Evolutionary conservation across 2,329 filamentous ascomycete species (phyloP).

Genomic region (Aureobasidium sp.): DNA sequence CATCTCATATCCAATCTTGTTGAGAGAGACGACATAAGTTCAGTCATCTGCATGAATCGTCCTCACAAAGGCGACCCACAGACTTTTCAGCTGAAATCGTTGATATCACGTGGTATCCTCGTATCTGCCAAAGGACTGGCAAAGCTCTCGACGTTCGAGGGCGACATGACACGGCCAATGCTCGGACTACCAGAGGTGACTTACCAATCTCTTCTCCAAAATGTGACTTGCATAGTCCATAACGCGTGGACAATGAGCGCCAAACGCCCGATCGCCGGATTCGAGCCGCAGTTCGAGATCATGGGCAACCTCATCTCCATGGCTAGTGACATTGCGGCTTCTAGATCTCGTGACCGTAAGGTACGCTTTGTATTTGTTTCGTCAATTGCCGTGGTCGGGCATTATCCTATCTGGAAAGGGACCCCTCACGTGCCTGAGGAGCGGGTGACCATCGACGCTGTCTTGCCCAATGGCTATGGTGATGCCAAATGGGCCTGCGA

Average conservation of each 20-base stretch:
- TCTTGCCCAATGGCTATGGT: slow-evolving; percentile 44
- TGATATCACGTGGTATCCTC: too few species aligned
- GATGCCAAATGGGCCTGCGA: slow-evolving; percentile 50
- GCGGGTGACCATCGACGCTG: slow-evolving; percentile 32
- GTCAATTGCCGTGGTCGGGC: slow-evolving; percentile 36
- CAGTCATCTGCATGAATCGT: too few species aligned
- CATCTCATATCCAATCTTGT: too few species aligned
- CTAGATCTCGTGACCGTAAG: slow-evolving; percentile 18
- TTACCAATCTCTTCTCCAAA: neutral
- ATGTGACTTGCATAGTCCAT: slow-evolving; percentile 45
- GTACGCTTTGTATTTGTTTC: slow-evolving; percentile 36
- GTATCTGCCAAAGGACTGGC: too few species aligned
- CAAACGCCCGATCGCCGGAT: slow-evolving; percentile 44
- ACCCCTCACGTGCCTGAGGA: slow-evolving; percentile 38
- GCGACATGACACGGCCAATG: neutral
- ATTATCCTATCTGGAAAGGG: slow-evolving; percentile 24
- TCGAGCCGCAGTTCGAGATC: slow-evolving; percentile 45
- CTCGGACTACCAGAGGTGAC: slow-evolving; percentile 22
- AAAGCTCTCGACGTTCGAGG: too few species aligned
- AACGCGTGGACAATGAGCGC: slow-evolving; percentile 52
- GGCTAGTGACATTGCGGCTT: slow-evolving; percentile 29
- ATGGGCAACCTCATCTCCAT: slow-evolving; percentile 46
- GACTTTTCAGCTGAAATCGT: too few species aligned
- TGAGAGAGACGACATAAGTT: too few species aligned
- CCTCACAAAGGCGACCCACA: too few species aligned